Base-by-base conservation (phyloP, 2,329 filamentous ascomycete genomes). In the Keithomyces neogunnii region DNA sequence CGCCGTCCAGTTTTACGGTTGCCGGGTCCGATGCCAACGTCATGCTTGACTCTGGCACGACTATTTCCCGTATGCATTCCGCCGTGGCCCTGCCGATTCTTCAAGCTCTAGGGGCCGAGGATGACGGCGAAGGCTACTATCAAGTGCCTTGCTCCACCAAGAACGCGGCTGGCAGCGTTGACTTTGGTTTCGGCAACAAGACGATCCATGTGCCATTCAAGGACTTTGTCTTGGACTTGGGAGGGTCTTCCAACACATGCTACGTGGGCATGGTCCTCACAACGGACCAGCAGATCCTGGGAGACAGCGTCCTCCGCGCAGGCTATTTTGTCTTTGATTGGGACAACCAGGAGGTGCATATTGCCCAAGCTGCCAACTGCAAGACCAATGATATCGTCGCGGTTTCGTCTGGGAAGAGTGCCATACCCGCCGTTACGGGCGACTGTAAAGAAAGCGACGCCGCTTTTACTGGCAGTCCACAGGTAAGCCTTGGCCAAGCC, bases 41-140 rank as follows among this genome's bases (percentile, higher is more conserved):
- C 28, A 68, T 77, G 60, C 67, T 81, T 48, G 78, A 81, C 63
- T 76, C 73, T 2, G 78, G 78, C 48, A 74, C 75, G 1, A 78
- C 77, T 0, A 61, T 80, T 10, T 71, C 66, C 3, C 68, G 73
- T 26, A 68, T 81, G 38, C 76, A 75, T 19, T 56, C 65, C 8
- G 42, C 62, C 2, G 62, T 76, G 6, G 73, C 74, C n/a, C 52
- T 57, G 4, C 68, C 68, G 2, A 66, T 81, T 3, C 69, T 74
- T 1, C 55, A 65, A 3, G 64, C 65, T n/a, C 71, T 81, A 33
- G 65, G 67, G 8, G 74, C 71, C 0, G 36, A 59, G 32, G 62
- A 68, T 19, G 69, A 73, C 48, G 63, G 65, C 6, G 58, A 69
- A 7, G 74, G 73, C 31, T 73, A 70, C 49, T 80, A 70, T 58